Percentiles rank a stretch among this genome's conserved stretches.
phyloP scores from a whole-genome alignment of 2,329 filamentous ascomycete genomes.

The Shiraia bambusicola region DNA sequence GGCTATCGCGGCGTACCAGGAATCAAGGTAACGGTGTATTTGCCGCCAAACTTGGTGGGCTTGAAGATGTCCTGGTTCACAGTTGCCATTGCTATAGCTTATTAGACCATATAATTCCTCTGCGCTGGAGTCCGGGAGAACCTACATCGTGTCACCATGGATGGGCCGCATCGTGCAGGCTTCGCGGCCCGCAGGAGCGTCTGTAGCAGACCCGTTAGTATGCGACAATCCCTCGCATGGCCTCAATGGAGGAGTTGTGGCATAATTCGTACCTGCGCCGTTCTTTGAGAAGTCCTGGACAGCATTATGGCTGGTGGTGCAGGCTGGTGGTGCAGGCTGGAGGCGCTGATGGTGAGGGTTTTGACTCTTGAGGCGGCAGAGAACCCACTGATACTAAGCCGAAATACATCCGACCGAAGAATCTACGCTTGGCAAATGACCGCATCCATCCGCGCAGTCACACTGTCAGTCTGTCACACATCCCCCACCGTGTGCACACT shows the following conservation, averaged over 20 bases:
- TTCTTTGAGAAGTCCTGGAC: slow-evolving; percentile 48
- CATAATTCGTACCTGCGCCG: slow-evolving; percentile 50
- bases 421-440: slow-evolving; percentile 33
- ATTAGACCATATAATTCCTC: slow-evolving; percentile 16
- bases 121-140: neutral
- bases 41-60: slow-evolving; percentile 97
- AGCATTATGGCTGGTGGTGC: slow-evolving; percentile 44
- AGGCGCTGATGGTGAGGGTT: slow-evolving; percentile 41
- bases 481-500: slow-evolving; percentile 11
- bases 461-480: slow-evolving; percentile 2
- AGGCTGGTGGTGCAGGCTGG: slow-evolving; percentile 17
- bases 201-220: slow-evolving; percentile 44
- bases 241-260: slow-evolving; percentile 27
- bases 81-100: slow-evolving; percentile 53
- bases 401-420: slow-evolving; percentile 35
- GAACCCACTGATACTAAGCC: slow-evolving; percentile 33
- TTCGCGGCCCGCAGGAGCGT: slow-evolving; percentile 58
- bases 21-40: slow-evolving; percentile 98
- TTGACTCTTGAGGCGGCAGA: slow-evolving; percentile 37
- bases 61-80: slow-evolving; percentile 96
- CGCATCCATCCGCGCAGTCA: slow-evolving; percentile 25
- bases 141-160: slow-evolving; percentile 59
- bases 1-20: slow-evolving; percentile 63
- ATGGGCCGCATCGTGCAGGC: slow-evolving; percentile 52
- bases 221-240: slow-evolving; percentile 1